Base-by-base conservation (phyloP, 768 basidiomycete genomes). In the Amanita thiersii region DNA sequence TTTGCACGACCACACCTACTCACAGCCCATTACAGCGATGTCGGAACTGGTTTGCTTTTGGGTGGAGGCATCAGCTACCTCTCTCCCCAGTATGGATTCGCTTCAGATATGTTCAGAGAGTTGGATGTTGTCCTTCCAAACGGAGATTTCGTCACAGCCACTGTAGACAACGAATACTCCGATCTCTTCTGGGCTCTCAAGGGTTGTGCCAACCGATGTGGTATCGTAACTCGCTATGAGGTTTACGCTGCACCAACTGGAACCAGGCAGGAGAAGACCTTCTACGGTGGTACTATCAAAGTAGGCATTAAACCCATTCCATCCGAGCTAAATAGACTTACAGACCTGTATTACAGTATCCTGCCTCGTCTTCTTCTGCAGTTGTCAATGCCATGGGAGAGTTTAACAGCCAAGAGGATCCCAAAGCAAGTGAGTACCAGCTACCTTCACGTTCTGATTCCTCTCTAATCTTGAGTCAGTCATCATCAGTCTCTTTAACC, bases 161-260 rank as follows among this genome's bases (percentile, higher is more conserved):
- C 57, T 1, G 60, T 58, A 4, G 59, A 54, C 2, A 70, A 72
- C 39, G 37, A 61, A 47, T 63, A 67, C 37, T 52, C 61, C 2
- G 68, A 70, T 44, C 57, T 72, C 14, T 69, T 72, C 53, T 57
- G 61, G 28, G 67, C 68, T 3, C 53, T 72, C 37, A 69, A 69
- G 47, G 68, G 68, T 3, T 66, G 68, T n/a, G 68, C 56, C 3
- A 69, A 64, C 52, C 58, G 68, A 8, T 68, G 69, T 47, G 68
- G 68, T 2, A 69, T 72, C 32, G 66, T 68, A 12, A 69, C 68
- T 10, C 52, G 68, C 15, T 69, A 67, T 40, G 64, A 65, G 34
- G 55, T 71, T 7, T 45, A 58, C 23, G 61, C 66, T 11, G 54
- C 65, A 6, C 65, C 64, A 42, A 65, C 63, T 4, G 69, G 66